A percentile compares a stretch with the other conserved stretches of the same genome.
Evolutionary conservation across 2,329 filamentous ascomycete genomes (phyloP).

Genomic region (Coniochaeta ligniaria): DNA sequence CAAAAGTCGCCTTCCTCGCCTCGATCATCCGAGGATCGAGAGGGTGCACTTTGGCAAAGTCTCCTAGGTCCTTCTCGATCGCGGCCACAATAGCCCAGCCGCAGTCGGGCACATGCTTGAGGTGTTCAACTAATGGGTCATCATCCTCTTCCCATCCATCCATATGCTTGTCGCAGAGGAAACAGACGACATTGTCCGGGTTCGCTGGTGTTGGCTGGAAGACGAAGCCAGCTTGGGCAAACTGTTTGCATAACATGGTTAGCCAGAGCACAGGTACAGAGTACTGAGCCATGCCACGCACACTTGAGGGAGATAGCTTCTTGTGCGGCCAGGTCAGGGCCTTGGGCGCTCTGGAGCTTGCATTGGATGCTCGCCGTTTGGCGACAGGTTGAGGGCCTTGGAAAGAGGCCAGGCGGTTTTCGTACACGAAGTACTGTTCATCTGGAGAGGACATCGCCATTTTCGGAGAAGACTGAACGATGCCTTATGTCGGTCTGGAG

Average conservation of each 20-base stretch:
- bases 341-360: constrained; percentile 51
- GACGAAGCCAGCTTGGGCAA: constrained; percentile 87
- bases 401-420: constrained; percentile 78
- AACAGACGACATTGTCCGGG: constrained; percentile 86
- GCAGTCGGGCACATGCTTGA: constrained; percentile 74
- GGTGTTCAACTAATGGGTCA: constrained; percentile 74
- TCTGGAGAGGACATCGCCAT: constrained; percentile 11
- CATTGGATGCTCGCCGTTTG: constrained; percentile 64
- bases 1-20: constrained; percentile 78
- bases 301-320: constrained; percentile 56
- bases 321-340: constrained; percentile 72
- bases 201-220: constrained; percentile 69
- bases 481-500: background rate
- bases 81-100: constrained; percentile 75
- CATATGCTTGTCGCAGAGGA: constrained; percentile 74
- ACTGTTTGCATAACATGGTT: constrained; percentile 36
- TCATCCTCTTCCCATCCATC: constrained; percentile 91
- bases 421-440: constrained; percentile 37
- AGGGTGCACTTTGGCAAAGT: constrained; percentile 66
- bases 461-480: background rate
- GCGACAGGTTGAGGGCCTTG: constrained; percentile 52
- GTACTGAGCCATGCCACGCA: constrained; percentile 25
- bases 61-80: constrained; percentile 53
- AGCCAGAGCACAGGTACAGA: background rate
- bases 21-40: constrained; percentile 62